Conservation (phyloP, 1,284 basidiomycete species). For the Spongispora temasekensis region DNA sequence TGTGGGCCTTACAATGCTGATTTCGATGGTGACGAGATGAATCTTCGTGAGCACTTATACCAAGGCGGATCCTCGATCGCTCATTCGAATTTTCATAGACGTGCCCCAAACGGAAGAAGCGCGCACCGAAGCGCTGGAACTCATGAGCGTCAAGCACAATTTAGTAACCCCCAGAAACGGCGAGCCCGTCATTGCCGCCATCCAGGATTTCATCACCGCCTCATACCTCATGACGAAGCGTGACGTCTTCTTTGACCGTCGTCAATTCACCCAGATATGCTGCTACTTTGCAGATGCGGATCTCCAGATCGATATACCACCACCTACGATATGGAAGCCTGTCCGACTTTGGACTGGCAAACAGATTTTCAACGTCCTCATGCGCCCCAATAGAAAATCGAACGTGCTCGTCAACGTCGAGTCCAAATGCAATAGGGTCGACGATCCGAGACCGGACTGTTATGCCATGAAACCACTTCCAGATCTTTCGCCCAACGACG, state of each 20-base stretch:
- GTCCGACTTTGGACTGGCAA: constrained; percentile 97
- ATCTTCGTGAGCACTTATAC: constrained; percentile 71
- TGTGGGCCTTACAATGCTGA: constrained; percentile 99
- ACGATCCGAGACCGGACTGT: constrained; percentile 72
- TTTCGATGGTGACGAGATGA: constrained; percentile 99
- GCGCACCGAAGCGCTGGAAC: constrained; percentile 93
- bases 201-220: constrained; percentile 98
- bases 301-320: constrained; percentile 93
- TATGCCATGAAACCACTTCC: constrained; percentile 67
- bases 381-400: constrained; percentile 89
- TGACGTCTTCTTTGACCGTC: constrained; percentile 92
- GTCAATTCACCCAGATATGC: constrained; percentile 96
- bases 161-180: constrained; percentile 97
- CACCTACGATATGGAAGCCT: constrained; percentile 94
- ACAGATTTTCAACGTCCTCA: constrained; percentile 95
- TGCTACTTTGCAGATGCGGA: constrained; percentile 93
- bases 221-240: constrained; percentile 93
- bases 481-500: constrained; percentile 97
- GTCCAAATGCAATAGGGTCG: constrained; percentile 92
- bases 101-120: constrained; percentile 99
- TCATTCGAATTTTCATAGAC: constrained; percentile 50
- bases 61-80: background rate
- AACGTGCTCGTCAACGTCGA: constrained; percentile 94
- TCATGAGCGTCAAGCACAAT: constrained; percentile 98
- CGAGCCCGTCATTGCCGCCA: constrained; percentile 98